Evolutionary conservation across 768 basidiomycete genomes (phyloP), one percentile per base, ranked within the genome.

Genomic region (Termitomyces sp.): DNA sequence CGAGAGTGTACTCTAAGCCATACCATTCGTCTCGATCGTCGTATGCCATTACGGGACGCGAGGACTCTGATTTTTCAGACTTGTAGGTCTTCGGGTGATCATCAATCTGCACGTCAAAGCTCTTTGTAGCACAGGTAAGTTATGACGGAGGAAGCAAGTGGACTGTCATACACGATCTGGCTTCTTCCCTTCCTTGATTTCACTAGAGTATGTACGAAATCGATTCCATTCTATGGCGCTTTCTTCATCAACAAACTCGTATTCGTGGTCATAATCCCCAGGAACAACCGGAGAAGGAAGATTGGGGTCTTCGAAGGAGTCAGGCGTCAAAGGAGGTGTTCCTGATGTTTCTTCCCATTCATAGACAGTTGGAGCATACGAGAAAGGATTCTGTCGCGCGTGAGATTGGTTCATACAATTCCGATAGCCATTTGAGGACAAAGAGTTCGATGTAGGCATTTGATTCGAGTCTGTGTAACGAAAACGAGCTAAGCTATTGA

Each of bases 1-100:
- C 72, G 9, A 79, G 64, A 4, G 72, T 73, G 57, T 78, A 76
- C 46, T 76, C 73, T 29, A 77, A 61, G 10, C 76, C 76, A 38
- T 69, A 71, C 77, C 77, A 77, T 58, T 74, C 76, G 5, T 71
- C 70, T 20, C 56, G 56, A 53, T 71, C 69, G 29, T 60, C 59
- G 12, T 44, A 36, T 1, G 31, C 36, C 3, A 7, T 16, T 7
- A 25, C 48, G 12, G 23, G 23, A 49, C 23, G 25, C 35, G n/a
- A n/a, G 3, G 35, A 12, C 2, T 27, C 3, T 7, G 12, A 27
- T 38, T 41, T 31, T 3, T 52, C 20, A 23, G 31, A 42, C 22
- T 18, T 20, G 22, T 44, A n/a, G 50, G 40, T 18, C 15, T 40
- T 36, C 25, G 38, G 12, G 23, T 31, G 45, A 40, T 57, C 54